Conservation (phyloP, 1,284 basidiomycete species). For the Malassezia brasiliensis region DNA sequence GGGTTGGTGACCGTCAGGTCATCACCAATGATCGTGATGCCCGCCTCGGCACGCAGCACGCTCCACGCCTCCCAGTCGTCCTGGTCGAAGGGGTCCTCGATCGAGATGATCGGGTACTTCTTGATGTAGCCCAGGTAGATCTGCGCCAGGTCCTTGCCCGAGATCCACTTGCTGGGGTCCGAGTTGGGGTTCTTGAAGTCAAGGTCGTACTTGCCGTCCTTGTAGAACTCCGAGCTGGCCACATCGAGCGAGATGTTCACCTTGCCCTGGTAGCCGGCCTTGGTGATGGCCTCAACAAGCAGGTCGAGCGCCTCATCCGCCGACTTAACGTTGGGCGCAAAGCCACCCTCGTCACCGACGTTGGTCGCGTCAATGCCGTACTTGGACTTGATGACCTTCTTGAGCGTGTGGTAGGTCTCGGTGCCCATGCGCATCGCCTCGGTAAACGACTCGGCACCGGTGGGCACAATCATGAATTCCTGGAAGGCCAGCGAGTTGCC, state of each 20-base stretch:
- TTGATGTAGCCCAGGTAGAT: constrained; percentile 62
- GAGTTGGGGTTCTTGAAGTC: constrained; percentile 99
- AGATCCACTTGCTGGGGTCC: constrained; percentile 85
- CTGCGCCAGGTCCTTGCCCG: constrained; percentile 83
- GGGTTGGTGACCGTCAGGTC: constrained; percentile 99
- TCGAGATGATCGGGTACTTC: constrained; percentile 56
- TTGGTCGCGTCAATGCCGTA: constrained; percentile 98
- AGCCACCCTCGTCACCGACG: constrained; percentile 99
- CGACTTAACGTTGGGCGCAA: constrained; percentile 92
- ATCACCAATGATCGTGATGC: constrained; percentile 78
- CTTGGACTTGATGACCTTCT: constrained; percentile 98
- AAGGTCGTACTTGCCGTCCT: constrained; percentile 98
- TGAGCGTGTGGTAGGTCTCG: constrained; percentile 95
- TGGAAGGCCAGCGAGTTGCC: constrained; percentile 79
- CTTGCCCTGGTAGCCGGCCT: constrained; percentile 96
- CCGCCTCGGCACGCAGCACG: constrained; percentile 60
- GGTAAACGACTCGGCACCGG: constrained; percentile 93
- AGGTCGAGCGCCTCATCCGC: constrained; percentile 97
- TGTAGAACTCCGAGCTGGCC: constrained; percentile 99
- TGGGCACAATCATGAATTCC: constrained; percentile 99
- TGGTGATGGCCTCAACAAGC: constrained; percentile 87
- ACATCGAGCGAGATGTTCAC: constrained; percentile 98
- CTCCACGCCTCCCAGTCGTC: constrained; percentile 99
- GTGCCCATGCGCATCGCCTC: constrained; percentile 98
- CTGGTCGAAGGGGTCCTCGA: constrained; percentile 99